These are phyloP conservation scores for Hyaloscypha hepaticicola DNA, from an alignment of 495 filamentous ascomycete genomes.

Conservation along the genomic window DNA sequence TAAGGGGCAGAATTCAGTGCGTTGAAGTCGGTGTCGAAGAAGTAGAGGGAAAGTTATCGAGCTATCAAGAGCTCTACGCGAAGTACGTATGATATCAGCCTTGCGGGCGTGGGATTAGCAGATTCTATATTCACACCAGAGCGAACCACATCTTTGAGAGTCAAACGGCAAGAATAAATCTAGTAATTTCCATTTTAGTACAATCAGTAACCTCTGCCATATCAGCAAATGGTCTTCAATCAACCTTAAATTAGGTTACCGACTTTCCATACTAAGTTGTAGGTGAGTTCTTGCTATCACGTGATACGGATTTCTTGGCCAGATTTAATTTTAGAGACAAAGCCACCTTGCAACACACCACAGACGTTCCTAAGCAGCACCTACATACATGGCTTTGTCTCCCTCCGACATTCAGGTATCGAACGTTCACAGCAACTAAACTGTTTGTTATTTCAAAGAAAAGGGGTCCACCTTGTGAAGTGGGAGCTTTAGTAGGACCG, in stretches of 20 bases:
- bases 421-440: background rate
- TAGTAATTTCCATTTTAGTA: too few species aligned
- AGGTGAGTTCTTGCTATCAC: too few species aligned
- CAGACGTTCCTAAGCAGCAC: background rate
- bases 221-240: too few species aligned
- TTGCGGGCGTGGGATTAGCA: background rate
- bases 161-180: too few species aligned
- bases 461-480: background rate
- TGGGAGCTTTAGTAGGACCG: background rate
- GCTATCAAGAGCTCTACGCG: background rate
- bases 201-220: too few species aligned
- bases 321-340: background rate
- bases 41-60: conserved; percentile 15
- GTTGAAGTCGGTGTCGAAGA: background rate
- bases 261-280: too few species aligned
- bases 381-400: background rate
- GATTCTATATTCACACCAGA: background rate
- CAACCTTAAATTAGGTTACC: too few species aligned
- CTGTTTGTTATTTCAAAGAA: background rate
- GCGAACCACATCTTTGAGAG: too few species aligned
- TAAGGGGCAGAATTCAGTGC: conserved; percentile 7
- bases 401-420: background rate
- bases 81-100: conserved; percentile 1
- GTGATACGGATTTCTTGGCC: conserved; percentile 5
- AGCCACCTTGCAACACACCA: background rate